Evolutionary conservation across 2,329 filamentous ascomycete genomes (phyloP).

Genomic region (Teratosphaeria gauchensis): DNA sequence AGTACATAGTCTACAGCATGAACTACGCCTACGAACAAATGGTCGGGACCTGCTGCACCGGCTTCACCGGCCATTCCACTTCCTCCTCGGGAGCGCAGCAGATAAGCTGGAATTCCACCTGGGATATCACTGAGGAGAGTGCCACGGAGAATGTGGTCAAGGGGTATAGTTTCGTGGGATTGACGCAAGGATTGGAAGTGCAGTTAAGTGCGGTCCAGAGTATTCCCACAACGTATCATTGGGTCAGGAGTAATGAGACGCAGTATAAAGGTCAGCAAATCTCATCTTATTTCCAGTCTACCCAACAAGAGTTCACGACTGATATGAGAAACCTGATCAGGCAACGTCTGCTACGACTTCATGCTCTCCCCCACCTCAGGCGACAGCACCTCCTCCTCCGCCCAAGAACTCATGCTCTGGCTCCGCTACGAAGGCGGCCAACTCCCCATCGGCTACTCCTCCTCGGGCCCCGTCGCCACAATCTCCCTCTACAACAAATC

Average conservation of each 20-base stretch:
- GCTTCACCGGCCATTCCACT: conserved; percentile 26
- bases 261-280: conserved; percentile 26
- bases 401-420: conserved; percentile 39
- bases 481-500: conserved; percentile 30
- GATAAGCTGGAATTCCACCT: conserved; percentile 31
- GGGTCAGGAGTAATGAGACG: conserved; percentile 32
- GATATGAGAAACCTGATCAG: conserved; percentile 7
- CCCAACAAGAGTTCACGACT: no score
- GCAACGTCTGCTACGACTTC: conserved; percentile 37
- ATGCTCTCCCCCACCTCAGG: conserved; percentile 36
- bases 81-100: conserved; percentile 23
- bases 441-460: conserved; percentile 34
- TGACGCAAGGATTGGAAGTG: conserved; percentile 35
- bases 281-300: no score
- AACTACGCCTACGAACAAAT: conserved; percentile 34
- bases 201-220: conserved; percentile 29
- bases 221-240: conserved; percentile 33
- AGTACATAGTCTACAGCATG: conserved; percentile 40
- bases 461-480: conserved; percentile 25
- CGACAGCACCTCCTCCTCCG: conserved; percentile 31
- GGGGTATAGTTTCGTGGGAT: conserved; percentile 37
- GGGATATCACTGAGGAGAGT: conserved; percentile 5
- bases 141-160: conserved; percentile 28
- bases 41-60: conserved; percentile 32
- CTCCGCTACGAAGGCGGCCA: conserved; percentile 37